Conservation (phyloP, 148 eudicot species). For the Salicornia ramosissima region DNA sequence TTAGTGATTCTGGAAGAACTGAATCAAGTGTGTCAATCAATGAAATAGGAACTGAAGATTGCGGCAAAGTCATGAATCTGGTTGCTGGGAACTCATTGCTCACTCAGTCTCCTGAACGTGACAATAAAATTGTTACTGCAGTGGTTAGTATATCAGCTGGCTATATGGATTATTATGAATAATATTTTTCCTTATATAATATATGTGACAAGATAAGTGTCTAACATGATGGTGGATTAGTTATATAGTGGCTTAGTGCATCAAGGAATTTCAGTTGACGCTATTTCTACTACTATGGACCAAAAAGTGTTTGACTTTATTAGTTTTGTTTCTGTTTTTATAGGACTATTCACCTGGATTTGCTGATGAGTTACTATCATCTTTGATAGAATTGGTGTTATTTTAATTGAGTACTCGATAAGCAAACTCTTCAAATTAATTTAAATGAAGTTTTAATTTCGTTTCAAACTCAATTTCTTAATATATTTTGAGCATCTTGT, state of each 20-base stretch:
- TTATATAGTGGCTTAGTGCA: not conserved
- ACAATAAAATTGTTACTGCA: slow-evolving; percentile 8
- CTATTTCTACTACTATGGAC: not conserved
- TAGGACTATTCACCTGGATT: not conserved
- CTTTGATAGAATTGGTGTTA: not conserved
- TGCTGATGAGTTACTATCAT: not conserved
- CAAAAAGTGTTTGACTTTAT: not conserved
- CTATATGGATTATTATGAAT: not conserved
- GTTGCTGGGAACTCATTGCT: slow-evolving; percentile 21
- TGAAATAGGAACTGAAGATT: slow-evolving; percentile 27
- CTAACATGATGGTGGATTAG: not conserved
- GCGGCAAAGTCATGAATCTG: slow-evolving; percentile 12
- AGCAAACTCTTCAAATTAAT: not conserved
- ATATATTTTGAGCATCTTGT: not conserved
- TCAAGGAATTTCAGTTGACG: not conserved
- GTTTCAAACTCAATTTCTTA: not conserved
- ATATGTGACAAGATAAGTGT: not conserved
- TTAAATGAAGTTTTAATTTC: not conserved
- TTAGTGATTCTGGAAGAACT: slow-evolving; percentile 17
- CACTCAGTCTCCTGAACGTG: slow-evolving; percentile 12
- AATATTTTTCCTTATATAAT: not conserved
- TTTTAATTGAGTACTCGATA: not conserved
- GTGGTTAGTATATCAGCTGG: slow-evolving; percentile 25
- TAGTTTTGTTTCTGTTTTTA: not conserved
- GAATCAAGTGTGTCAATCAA: slow-evolving; percentile 15